Base-by-base conservation (phyloP, 352 stramenopile genomes). In the Phytophthora constricta region DNA sequence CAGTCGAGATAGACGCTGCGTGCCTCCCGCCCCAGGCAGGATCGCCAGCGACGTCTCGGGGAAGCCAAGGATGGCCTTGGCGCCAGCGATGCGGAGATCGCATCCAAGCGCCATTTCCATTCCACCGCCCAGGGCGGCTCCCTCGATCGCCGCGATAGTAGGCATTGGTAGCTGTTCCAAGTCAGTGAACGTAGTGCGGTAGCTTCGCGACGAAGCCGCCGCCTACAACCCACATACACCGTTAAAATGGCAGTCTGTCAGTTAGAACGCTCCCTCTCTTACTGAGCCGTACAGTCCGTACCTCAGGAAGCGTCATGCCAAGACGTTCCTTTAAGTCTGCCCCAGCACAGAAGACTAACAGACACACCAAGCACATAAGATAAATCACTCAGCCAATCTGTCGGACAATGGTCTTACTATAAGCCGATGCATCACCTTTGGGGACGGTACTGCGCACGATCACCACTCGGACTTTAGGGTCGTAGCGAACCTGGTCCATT, bases 11-110 rank as follows among this genome's bases (percentile, higher is more conserved):
- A 98, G 80, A 25, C 95, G 87, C 69, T 98, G 94, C 4, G 94
- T 98, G 5, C 94, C 95, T 46, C 95, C 95, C 26, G 94, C 94
- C 22, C 94, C 95, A 31, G 95, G 95, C 13, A 98, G 87, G 62
- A 98, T 98, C 0, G 89, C 95, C 10, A 98, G 76, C 13, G 80
- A 89, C 3, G 95, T 98, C 79, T 98, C 95, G 0, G 93, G 93
- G 17, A 96, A 87, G 0, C 92, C 94, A 9, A 98, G 82, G 2
- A 91, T 74, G 5, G 94, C 92, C 47, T 91, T 93, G n/a, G 72
- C 67, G 7, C 89, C 90, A 42, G 90, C 94, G 34, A 98, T 87
- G 17, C 93, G 87, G 31, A 98, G 86, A 79, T 98, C 95, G 47
- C 91, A 97, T 4, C 92, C 88, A 10, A 98, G 71, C 11, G 92